These are phyloP conservation scores for Xylaria sp. DNA, from an alignment of 2,329 filamentous ascomycete species.

Conservation along the genomic window DNA sequence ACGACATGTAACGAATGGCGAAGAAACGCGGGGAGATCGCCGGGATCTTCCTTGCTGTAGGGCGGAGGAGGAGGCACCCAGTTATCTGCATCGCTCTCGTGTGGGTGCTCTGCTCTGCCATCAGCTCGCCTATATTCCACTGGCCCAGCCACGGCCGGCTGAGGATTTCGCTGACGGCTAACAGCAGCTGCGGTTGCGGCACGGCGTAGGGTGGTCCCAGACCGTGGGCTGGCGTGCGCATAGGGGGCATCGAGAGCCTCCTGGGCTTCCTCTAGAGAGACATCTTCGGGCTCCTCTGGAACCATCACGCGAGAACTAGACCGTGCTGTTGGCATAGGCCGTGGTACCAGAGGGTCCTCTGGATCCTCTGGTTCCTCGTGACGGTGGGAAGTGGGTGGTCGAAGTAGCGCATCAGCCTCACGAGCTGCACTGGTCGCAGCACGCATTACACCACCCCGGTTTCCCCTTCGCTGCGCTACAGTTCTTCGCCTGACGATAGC, in stretches of 20 bases:
- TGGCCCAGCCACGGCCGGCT: slow-evolving; percentile 54
- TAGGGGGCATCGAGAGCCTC: slow-evolving; percentile 72
- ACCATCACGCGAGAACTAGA: slow-evolving; percentile 22
- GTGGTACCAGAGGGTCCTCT: slow-evolving; percentile 57
- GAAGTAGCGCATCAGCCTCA: slow-evolving; percentile 34
- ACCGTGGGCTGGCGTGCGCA: slow-evolving; percentile 72
- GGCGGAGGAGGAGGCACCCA: slow-evolving; percentile 87
- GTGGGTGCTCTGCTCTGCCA: slow-evolving; percentile 71
- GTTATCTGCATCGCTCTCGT: slow-evolving; percentile 86
- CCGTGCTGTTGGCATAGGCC: slow-evolving; percentile 46
- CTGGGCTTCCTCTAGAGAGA: slow-evolving; percentile 56
- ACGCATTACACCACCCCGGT: slow-evolving; percentile 51
- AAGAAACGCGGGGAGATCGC: slow-evolving; percentile 58
- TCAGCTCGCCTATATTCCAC: slow-evolving; percentile 70
- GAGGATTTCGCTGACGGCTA: slow-evolving; percentile 68
- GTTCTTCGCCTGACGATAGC: slow-evolving; percentile 77
- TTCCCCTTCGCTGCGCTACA: slow-evolving; percentile 62
- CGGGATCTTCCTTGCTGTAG: slow-evolving; percentile 68
- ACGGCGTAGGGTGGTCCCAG: slow-evolving; percentile 69
- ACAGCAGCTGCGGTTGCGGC: slow-evolving; percentile 77
- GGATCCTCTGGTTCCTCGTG: slow-evolving; percentile 50
- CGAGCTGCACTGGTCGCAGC: slow-evolving; percentile 48
- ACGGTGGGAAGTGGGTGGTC: slow-evolving; percentile 37
- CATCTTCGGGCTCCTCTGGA: slow-evolving; percentile 47
- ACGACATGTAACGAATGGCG: slow-evolving; percentile 53